These are phyloP conservation scores for Carex cristatella DNA, from an alignment of 176 grass and related monocot genomes.

Conservation along the genomic window DNA sequence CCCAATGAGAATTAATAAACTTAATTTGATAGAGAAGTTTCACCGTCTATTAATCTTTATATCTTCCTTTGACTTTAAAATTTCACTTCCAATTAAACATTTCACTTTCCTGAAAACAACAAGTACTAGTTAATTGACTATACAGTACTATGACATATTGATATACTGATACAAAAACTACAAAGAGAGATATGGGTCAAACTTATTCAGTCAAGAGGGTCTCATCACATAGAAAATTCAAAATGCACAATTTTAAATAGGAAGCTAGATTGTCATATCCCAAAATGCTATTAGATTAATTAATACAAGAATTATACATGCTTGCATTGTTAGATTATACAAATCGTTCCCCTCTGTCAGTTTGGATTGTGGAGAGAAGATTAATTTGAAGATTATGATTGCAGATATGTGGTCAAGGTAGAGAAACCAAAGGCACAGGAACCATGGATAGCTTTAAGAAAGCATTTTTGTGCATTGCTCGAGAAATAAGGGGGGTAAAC, in stretches of 20 bases:
- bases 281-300: constrained; percentile 14
- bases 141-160: not conserved
- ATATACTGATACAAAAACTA: constrained; percentile 10
- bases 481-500: not conserved
- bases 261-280: constrained; percentile 61
- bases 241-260: constrained; percentile 49
- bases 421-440: not conserved
- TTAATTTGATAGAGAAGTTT: constrained; percentile 22
- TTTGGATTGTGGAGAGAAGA: constrained; percentile 60
- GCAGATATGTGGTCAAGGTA: not conserved
- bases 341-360: constrained; percentile 51
- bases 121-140: constrained; percentile 24
- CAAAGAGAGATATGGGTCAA: not conserved
- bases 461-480: not conserved
- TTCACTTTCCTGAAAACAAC: constrained; percentile 50
- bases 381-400: constrained; percentile 57
- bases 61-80: constrained; percentile 43
- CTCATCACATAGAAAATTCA: constrained; percentile 84
- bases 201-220: constrained; percentile 63
- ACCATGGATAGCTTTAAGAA: not conserved
- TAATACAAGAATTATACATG: not conserved
- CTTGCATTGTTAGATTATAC: constrained; percentile 12
- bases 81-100: constrained; percentile 53
- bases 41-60: constrained; percentile 27
- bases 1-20: not conserved